phyloP scores from a whole-genome alignment of 768 basidiomycete genomes.

The Rhodotorula paludigena region DNA sequence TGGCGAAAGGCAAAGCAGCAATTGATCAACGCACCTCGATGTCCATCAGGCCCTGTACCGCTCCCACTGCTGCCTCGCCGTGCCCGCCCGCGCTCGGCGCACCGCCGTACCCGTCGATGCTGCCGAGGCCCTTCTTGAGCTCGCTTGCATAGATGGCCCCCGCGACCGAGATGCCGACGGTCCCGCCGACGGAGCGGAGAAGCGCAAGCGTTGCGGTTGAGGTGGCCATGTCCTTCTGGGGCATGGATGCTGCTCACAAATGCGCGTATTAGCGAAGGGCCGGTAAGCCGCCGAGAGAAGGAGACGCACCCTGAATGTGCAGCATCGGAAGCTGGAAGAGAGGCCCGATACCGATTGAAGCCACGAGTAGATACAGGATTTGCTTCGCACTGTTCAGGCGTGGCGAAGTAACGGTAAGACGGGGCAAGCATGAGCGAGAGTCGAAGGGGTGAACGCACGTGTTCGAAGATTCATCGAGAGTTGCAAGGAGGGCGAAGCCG shows the following conservation, averaged over 20 bases:
- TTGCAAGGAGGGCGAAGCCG: conserved; percentile 37
- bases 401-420: too few relatives aligned
- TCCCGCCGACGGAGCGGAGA: conserved; percentile 51
- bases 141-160: conserved; percentile 42
- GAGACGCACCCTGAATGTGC: conserved; percentile 65
- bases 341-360: conserved; percentile 31
- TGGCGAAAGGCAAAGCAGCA: too few relatives aligned
- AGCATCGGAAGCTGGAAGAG: conserved; percentile 39
- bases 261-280: too few relatives aligned
- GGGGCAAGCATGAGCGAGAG: neutral
- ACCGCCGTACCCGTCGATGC: conserved; percentile 47
- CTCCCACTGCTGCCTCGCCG: conserved; percentile 45
- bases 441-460: neutral
- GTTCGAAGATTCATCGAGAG: conserved; percentile 36
- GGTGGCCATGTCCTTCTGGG: conserved; percentile 78
- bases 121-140: conserved; percentile 49
- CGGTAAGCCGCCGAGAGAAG: too few relatives aligned
- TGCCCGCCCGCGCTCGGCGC: conserved; percentile 10
- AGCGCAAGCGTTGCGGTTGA: conserved; percentile 67
- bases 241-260: too few relatives aligned
- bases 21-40: conserved; percentile 35
- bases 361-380: conserved; percentile 35
- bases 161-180: conserved; percentile 43
- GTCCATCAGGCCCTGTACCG: conserved; percentile 52
- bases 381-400: conserved; percentile 34